These are phyloP conservation scores for Mycena polygramma DNA, from an alignment of 768 basidiomycete species.

Conservation along the genomic window DNA sequence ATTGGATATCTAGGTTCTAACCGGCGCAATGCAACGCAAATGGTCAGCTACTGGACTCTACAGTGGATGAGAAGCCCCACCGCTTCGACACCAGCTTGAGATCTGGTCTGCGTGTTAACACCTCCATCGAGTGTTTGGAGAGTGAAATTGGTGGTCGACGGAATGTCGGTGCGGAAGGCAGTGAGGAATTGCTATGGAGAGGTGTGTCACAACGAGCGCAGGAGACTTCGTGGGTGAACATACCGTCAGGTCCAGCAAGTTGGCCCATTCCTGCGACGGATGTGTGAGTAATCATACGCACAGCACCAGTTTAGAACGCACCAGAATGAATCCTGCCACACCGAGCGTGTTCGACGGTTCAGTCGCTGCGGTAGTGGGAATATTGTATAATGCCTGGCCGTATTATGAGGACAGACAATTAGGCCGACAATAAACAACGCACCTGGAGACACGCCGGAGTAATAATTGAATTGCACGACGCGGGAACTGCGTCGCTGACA, in stretches of 20 bases:
- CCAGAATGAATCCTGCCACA: slow-evolving; percentile 39
- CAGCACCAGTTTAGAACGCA: background rate
- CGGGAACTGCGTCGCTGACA: slow-evolving; percentile 30
- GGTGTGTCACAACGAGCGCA: background rate
- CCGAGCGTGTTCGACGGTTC: slow-evolving; percentile 37
- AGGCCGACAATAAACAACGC: background rate
- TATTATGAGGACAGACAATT: background rate
- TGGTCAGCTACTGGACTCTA: too few species aligned
- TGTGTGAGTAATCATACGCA: background rate
- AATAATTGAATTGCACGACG: slow-evolving; percentile 33
- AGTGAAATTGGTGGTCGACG: slow-evolving; percentile 6
- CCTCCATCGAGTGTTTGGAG: slow-evolving; percentile 43
- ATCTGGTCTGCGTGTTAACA: slow-evolving; percentile 26
- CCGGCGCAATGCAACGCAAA: too few species aligned
- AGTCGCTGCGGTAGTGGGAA: slow-evolving; percentile 39
- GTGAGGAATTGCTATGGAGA: slow-evolving; percentile 42
- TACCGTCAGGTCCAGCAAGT: slow-evolving; percentile 16
- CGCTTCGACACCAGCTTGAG: slow-evolving; percentile 40
- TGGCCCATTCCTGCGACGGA: background rate
- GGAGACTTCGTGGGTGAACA: too few species aligned
- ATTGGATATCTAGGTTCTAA: slow-evolving; percentile 40
- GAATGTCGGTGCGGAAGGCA: slow-evolving; percentile 37
- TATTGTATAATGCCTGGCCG: slow-evolving; percentile 39
- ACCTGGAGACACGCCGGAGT: slow-evolving; percentile 39
- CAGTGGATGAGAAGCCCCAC: slow-evolving; percentile 33